These are phyloP conservation scores for Ophiorrhiza pumila DNA, from an alignment of 257 asterid species.

Conservation along the genomic window DNA sequence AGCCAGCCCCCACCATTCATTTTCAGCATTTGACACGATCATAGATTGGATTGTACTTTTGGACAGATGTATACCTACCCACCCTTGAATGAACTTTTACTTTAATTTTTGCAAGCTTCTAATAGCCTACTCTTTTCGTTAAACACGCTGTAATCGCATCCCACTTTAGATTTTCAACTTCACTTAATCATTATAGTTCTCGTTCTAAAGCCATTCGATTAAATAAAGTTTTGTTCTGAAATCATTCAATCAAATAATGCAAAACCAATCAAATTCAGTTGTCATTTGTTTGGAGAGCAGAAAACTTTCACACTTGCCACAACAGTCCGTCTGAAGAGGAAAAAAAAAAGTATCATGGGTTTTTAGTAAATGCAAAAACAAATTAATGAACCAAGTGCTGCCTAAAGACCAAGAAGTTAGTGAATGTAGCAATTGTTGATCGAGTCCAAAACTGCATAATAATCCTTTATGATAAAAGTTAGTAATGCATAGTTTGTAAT, in stretches of 20 bases:
- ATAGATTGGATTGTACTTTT: neutral
- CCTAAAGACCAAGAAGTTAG: neutral
- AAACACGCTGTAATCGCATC: constrained; percentile 2
- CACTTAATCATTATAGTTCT: constrained; percentile 11
- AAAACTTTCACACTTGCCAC: neutral
- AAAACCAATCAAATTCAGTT: neutral
- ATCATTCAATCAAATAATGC: too few relatives aligned
- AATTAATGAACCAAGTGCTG: too few relatives aligned
- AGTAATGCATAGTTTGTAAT: neutral
- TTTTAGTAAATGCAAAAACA: too few relatives aligned
- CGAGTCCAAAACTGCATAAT: neutral
- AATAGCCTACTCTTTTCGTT: neutral
- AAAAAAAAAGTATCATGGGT: neutral
- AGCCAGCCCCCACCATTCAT: constrained; percentile 18
- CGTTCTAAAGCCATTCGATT: constrained; percentile 9
- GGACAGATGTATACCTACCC: constrained; percentile 7
- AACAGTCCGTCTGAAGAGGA: too few relatives aligned
- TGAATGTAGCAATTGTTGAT: neutral
- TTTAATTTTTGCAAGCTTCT: neutral
- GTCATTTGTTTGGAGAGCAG: neutral
- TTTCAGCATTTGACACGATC: constrained; percentile 19
- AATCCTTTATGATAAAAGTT: neutral
- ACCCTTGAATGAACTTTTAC: constrained; percentile 1
- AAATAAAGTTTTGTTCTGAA: too few relatives aligned
- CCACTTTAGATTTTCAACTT: constrained; percentile 12